Evolutionary conservation across 441 rosid species (phyloP), one percentile per base, ranked within the genome.

Genomic region (Macaranga tanarius): DNA sequence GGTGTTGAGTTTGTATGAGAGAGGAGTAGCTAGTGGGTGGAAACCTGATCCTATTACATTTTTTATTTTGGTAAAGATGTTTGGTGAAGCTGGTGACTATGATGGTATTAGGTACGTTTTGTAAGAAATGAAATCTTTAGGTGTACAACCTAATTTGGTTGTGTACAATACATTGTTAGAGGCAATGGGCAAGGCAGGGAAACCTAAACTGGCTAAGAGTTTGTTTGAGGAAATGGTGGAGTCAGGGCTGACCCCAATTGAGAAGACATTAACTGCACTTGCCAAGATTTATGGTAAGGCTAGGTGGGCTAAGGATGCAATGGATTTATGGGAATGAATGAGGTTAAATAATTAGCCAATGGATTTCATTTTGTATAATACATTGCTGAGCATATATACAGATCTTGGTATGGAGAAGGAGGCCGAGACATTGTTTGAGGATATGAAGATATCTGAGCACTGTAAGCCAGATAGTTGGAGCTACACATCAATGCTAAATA

Each of bases 11-110:
- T 79, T 95, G 87, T 90, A 95, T 50, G 99, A 95, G 81, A 87
- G 99, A 85, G 99, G 97, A 25, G 85, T 90, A 62, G 92, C 95
- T 77, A 88, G 88, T 1, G 97, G 97, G 6, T 95, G 99, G 99
- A 92, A 86, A 62, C 99, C 97, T 2, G 97, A 92, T 60, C 75
- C 90, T 4, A 76, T 95, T 40, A 78, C 97, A 0, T 95, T 87
- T 79, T 92, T 93, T 66, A 87, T 90, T 34, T 74, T 94, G 82
- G 97, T 86, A 38, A 94, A 84, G 79, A 94, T 94, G 98, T 94
- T 88, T 71, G 98, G 98, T 68, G 92, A 90, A 59, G 86, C 93
- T 0, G 96, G 96, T 28, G 97, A 92, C 42, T 91, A 86, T 69
- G 97, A 95, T 79, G 99, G 99, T 13, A 87, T 95, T 72, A 83